Evolutionary conservation across 176 grass and related monocot genomes (phyloP), one percentile per base, ranked within the genome.

Genomic region (Oryza meyeriana): DNA sequence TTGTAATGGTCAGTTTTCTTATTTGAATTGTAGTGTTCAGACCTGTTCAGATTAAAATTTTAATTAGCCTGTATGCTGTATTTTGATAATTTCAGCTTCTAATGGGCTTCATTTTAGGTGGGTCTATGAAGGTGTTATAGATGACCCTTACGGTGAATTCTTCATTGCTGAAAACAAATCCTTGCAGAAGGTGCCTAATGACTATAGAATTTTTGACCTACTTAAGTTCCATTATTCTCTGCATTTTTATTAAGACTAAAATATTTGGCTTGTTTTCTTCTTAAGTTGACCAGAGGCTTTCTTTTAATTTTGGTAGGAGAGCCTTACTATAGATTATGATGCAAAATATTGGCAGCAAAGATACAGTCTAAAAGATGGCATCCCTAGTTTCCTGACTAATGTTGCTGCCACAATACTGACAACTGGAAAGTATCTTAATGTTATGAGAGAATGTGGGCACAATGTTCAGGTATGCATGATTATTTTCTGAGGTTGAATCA

Each of bases 131-230:
- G 96, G 96, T 63, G 80, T 99, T 59, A 95, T 99, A 74, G 96
- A 99, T 80, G 96, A 99, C 36, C 96, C 96, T 84, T 95, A 99
- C 24, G 83, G 93, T 61, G 96, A 99, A 99, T 99, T 99, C 85
- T 99, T 99, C 89, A 95, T 99, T 83, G 90, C 85, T 87, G 96
- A 99, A 95, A 99, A 99, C 83, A 99, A 99, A 89, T 93, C 87
- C 62, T 79, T 99, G 78, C 87, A 86, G 62, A 99, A 99, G 92
- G 96, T 99, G 90, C 30, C 31, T 77, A 16, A 30, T 72, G 29
- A 74, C 45, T 82, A n/a, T 59, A 81, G 39, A 65, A 50, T 9
- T 70, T 71, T 35, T 14, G 8, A 71, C 25, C 38, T 61, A 72
- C 79, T 31, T 88, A n/a, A 61, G 55, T 27, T 47, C 20, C 62